Conservation (phyloP, 2,329 filamentous ascomycete species). For the Keithomyces neogunnii region DNA sequence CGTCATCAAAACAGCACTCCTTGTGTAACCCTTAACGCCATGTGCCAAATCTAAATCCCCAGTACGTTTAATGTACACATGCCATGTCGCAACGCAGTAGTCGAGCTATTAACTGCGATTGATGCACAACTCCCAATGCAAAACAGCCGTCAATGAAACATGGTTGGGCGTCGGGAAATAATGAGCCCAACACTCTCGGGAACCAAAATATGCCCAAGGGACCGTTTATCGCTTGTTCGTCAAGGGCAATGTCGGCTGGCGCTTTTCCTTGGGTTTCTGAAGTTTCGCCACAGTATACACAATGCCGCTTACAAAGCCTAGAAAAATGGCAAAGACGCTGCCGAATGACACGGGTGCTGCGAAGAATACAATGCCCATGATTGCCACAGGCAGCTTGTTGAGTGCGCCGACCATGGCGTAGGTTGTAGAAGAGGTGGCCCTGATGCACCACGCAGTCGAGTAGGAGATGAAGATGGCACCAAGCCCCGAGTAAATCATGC, state of each 20-base stretch:
- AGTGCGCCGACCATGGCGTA: slow-evolving; percentile 98
- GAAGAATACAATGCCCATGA: slow-evolving; percentile 92
- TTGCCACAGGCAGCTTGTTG: slow-evolving; percentile 94
- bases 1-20: too few relatives aligned
- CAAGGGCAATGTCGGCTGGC: slow-evolving; percentile 3
- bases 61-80: too few relatives aligned
- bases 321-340: slow-evolving; percentile 80
- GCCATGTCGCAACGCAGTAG: not conserved
- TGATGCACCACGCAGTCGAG: slow-evolving; percentile 97
- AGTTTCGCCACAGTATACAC: slow-evolving; percentile 56
- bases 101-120: not conserved
- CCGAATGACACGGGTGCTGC: slow-evolving; percentile 86
- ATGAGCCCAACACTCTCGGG: not conserved
- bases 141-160: too few relatives aligned
- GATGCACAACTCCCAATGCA: too few relatives aligned
- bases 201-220: not conserved
- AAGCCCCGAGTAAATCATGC: slow-evolving; percentile 91
- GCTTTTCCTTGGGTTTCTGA: slow-evolving; percentile 4
- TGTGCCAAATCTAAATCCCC: too few relatives aligned
- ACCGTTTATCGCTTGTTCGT: slow-evolving; percentile 5
- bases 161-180: too few relatives aligned
- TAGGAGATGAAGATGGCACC: slow-evolving; percentile 97
- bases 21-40: too few relatives aligned
- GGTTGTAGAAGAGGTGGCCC: slow-evolving; percentile 91
- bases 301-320: slow-evolving; percentile 87